Percentiles rank a stretch among this genome's conserved stretches.
phyloP scores from a whole-genome alignment of 768 basidiomycete species.

The Amanita inopinata region DNA sequence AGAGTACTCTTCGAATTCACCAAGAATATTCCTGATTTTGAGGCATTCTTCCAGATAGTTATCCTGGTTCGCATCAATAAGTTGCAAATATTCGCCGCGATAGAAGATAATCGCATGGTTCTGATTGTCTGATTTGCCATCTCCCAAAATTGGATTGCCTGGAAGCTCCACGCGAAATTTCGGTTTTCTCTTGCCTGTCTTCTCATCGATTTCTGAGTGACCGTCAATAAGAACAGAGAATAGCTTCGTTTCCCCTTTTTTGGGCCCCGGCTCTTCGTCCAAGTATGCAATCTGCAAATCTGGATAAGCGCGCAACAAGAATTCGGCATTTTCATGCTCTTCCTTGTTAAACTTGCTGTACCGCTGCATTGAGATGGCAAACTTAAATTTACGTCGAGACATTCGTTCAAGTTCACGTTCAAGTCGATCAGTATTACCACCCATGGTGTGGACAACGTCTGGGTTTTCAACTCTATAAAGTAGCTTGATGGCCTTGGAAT shows the following conservation, averaged over 20 bases:
- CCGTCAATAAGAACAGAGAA: constrained; percentile 96
- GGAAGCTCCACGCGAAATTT: constrained; percentile 98
- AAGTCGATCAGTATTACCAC: constrained; percentile 91
- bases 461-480: constrained; percentile 99
- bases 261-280: constrained; percentile 88
- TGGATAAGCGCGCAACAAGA: constrained; percentile 94
- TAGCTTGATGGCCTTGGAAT: constrained; percentile 98
- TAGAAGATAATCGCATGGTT: constrained; percentile 99
- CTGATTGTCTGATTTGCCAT: constrained; percentile 99
- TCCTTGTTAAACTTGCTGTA: constrained; percentile 99
- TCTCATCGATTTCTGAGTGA: constrained; percentile 89
- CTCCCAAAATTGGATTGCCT: constrained; percentile 97
- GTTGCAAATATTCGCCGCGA: constrained; percentile 96
- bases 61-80: constrained; percentile 99
- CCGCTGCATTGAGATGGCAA: constrained; percentile 96
- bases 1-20: constrained; percentile 93
- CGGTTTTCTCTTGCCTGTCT: constrained; percentile 81
- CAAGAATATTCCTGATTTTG: constrained; percentile 96
- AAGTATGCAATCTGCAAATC: constrained; percentile 98
- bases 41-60: constrained; percentile 99
- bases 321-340: constrained; percentile 97
- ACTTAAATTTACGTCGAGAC: constrained; percentile 97
- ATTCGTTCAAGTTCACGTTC: constrained; percentile 96
- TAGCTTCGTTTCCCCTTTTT: constrained; percentile 78
- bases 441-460: constrained; percentile 91